phyloP scores from a whole-genome alignment of 805 yeast genomes.

The Lipomyces anomalus region DNA sequence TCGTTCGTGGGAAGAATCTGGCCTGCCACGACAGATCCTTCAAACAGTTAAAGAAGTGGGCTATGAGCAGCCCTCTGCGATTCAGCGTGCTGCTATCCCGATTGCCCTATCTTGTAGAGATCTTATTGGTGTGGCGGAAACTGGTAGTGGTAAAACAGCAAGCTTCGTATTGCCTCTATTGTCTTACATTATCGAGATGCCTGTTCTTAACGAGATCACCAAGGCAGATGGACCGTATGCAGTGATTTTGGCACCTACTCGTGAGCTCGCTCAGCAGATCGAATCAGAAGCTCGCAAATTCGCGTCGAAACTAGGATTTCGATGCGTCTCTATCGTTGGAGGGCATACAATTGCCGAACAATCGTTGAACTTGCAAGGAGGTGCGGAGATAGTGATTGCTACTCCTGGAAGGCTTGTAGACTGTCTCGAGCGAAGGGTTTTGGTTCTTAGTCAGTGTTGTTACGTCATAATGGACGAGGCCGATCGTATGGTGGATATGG shows the following conservation, averaged over 20 bases:
- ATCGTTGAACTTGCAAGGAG: constrained; percentile 49
- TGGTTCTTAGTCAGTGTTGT: constrained; percentile 55
- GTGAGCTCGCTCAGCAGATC: constrained; percentile 89
- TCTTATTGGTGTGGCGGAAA: constrained; percentile 85
- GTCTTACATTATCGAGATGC: constrained; percentile 45
- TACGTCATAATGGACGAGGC: constrained; percentile 87
- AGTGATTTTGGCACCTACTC: constrained; percentile 79
- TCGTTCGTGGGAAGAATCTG: constrained; percentile 66
- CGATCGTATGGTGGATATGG: constrained; percentile 92
- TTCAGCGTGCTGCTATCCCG: constrained; percentile 86
- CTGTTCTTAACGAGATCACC: constrained; percentile 43
- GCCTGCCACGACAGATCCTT: constrained; percentile 41
- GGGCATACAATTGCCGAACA: constrained; percentile 83
- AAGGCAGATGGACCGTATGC: constrained; percentile 64
- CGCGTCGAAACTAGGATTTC: constrained; percentile 34
- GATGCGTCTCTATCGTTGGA: constrained; percentile 68
- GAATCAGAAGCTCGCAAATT: constrained; percentile 58
- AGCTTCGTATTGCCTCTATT: constrained; percentile 73
- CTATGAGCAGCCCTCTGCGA: constrained; percentile 74
- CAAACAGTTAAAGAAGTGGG: constrained; percentile 33
- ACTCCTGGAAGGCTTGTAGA: constrained; percentile 92
- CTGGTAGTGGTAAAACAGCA: constrained; percentile 94
- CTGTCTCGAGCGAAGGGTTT: constrained; percentile 60
- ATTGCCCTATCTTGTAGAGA: constrained; percentile 55
- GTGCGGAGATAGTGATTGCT: constrained; percentile 78